Base-by-base conservation (phyloP, 352 stramenopile genomes). In the Globisporangium canariense region DNA sequence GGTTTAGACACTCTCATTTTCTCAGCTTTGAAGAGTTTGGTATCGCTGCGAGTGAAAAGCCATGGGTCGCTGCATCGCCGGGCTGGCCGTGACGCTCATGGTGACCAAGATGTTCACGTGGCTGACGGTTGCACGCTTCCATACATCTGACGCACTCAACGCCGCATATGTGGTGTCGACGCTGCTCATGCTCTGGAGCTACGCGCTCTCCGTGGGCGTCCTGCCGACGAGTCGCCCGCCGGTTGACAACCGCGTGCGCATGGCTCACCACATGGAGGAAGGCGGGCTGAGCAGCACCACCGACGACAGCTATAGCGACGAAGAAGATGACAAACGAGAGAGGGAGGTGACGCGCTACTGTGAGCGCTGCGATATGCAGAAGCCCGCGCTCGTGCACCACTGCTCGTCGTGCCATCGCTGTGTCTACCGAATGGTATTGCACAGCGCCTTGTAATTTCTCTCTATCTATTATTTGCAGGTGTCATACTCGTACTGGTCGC, bases 101-200 rank as follows among this genome's bases (percentile, higher is more conserved):
- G 63, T 76, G 43, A 67, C 88, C 43, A 88, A 93, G 75, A 64
- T 78, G 28, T 52, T 60, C 55, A 81, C 76, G 34, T 93, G 84
- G 84, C 25, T 79, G 0, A 54, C 59, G 18, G 47, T 90, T 51
- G 62, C 82, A 41, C 72, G 74, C 32, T 60, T 68, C 2, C 59
- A 78, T 43, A 67, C 64, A 0, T 62, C 66, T 3, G 0, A 59
- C 1, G 11, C 52, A 0, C 57, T 77, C 38, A 90, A 85, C 54
- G 47, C 50, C 0, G 45, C 84, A 38, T 92, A 85, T 68, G 53
- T 72, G 18, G 28, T 67, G 14, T 25, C 68, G 20, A 81, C 76
- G 13, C 9, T 71, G 40, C 69, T 92, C 36, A 94, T 93, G 86
- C 58, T 92, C 56, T 92, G 86, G 82, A 91, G 80, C 69, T 94